Conservation (phyloP, 306 rosid genomes). For the Fagus crenata region DNA sequence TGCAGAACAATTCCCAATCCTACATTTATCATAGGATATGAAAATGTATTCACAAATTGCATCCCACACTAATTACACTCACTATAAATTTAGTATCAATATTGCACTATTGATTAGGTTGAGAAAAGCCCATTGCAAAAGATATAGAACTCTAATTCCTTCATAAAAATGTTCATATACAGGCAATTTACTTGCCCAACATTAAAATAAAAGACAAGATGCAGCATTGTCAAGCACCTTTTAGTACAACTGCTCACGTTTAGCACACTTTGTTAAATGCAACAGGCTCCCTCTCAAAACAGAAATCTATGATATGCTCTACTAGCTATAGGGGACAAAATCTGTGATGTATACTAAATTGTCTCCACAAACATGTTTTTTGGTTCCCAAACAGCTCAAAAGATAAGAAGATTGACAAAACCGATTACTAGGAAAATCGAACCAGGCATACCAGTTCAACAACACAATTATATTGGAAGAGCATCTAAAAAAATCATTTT, state of each 20-base stretch:
- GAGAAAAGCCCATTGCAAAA: not conserved
- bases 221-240: not conserved
- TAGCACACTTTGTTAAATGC: not conserved
- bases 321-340: not conserved
- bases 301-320: not conserved
- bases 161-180: not conserved
- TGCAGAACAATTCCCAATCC: too few relatives aligned
- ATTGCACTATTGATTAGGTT: not conserved
- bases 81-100: not conserved
- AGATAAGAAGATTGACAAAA: not conserved
- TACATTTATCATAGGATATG: too few relatives aligned
- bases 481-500: slow-evolving; percentile 6
- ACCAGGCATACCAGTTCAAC: not conserved
- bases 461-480: slow-evolving; percentile 18
- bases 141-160: not conserved
- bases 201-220: not conserved
- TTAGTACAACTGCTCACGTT: not conserved
- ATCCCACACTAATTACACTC: not conserved
- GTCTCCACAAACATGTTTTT: slow-evolving; percentile 16
- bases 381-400: slow-evolving; percentile 14
- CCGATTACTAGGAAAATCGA: not conserved
- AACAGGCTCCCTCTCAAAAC: not conserved
- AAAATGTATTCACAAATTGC: not conserved
- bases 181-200: not conserved
- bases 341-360: slow-evolving; percentile 2